Evolutionary conservation across 2,329 filamentous ascomycete genomes (phyloP).

Genomic region (Raffaelea arxii): DNA sequence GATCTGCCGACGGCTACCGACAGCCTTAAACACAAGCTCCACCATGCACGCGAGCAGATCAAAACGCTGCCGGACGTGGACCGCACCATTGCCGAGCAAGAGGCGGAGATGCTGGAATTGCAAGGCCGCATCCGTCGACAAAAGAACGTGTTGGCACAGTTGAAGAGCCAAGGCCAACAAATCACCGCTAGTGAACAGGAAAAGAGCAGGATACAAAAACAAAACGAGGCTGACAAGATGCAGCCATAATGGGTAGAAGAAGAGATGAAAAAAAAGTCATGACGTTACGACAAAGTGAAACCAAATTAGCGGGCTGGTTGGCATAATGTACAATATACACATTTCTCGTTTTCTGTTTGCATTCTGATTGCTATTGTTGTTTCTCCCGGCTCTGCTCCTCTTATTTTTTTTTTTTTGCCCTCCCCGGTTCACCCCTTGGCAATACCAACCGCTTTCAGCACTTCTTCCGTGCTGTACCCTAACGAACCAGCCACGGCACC

Average conservation of each 20-base stretch:
- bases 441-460: slow-evolving; percentile 45
- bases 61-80: slow-evolving; percentile 60
- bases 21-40: slow-evolving; percentile 71
- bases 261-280: slow-evolving; percentile 29
- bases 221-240: slow-evolving; percentile 14
- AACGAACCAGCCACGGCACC: slow-evolving; percentile 55
- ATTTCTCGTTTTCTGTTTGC: too few relatives aligned
- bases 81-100: slow-evolving; percentile 57
- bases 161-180: slow-evolving; percentile 40
- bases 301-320: too few relatives aligned
- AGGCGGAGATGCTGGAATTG: slow-evolving; percentile 57
- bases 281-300: neutral
- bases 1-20: slow-evolving; percentile 72
- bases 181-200: slow-evolving; percentile 25
- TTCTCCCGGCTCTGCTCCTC: too few relatives aligned
- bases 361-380: too few relatives aligned
- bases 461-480: slow-evolving; percentile 53
- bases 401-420: too few relatives aligned
- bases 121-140: slow-evolving; percentile 55
- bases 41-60: slow-evolving; percentile 62
- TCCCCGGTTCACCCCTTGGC: too few relatives aligned
- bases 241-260: slow-evolving; percentile 17
- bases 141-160: slow-evolving; percentile 42
- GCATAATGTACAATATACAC: too few relatives aligned
- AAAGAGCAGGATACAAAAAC: slow-evolving; percentile 17